phyloP scores from a whole-genome alignment of 139 green algal species.

The Chlorella sp. region DNA sequence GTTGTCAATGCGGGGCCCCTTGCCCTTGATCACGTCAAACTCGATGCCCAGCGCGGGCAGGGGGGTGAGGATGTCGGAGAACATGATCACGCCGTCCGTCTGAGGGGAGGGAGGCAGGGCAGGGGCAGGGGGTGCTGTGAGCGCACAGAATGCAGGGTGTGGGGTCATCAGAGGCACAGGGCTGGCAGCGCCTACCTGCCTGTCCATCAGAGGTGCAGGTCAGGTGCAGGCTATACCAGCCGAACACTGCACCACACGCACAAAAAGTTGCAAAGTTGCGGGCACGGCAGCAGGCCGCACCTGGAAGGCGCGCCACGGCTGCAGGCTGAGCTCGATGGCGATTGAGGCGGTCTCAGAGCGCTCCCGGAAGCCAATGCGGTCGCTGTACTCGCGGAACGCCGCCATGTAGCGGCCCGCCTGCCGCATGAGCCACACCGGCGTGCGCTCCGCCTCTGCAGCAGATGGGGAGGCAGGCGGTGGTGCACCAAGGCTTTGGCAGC shows the following conservation, averaged over 20 bases:
- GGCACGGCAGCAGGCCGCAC: no score
- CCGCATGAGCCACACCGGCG: conserved; percentile 99
- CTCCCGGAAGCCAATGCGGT: conserved; percentile 93
- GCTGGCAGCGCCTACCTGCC: no score
- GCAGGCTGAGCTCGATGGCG: conserved; percentile 92
- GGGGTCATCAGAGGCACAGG: no score
- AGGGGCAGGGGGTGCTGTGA: no score
- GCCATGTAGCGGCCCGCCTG: conserved; percentile 99
- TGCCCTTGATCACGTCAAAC: conserved; percentile 98
- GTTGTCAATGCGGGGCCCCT: conserved; percentile 87
- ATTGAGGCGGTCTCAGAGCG: conserved; percentile 97
- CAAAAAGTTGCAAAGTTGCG: no score
- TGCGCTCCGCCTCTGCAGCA: conserved; percentile 89
- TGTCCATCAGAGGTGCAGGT: no score
- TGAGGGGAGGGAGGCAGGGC: no score
- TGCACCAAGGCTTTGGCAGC: no score
- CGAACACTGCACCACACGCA: no score
- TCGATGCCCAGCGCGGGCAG: conserved; percentile 97
- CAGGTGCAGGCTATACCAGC: no score
- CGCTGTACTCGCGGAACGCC: conserved; percentile 95
- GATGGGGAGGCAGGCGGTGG: neutral
- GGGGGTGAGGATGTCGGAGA: conserved; percentile 98
- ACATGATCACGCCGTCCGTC: conserved; percentile 98
- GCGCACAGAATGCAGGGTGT: no score
- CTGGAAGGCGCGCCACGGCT: conserved; percentile 95